A percentile compares a stretch with the other conserved stretches of the same genome.
phyloP scores from a whole-genome alignment of 352 stramenopile genomes.

The Albugo laibachii region DNA sequence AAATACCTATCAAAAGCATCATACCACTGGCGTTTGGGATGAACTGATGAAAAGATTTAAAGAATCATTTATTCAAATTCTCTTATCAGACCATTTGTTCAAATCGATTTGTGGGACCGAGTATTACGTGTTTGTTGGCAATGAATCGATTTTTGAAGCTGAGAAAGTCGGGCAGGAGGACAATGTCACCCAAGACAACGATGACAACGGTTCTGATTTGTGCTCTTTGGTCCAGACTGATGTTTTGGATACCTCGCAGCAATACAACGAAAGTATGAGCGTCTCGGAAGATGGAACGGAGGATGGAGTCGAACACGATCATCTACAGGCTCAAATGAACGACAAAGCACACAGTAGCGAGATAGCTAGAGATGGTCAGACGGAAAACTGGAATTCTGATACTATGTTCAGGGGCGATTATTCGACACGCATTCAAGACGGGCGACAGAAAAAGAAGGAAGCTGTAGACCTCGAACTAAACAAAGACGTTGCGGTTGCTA shows the following conservation, averaged over 20 bases:
- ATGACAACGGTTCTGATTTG: constrained; percentile 11
- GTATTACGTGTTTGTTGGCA: constrained; percentile 71
- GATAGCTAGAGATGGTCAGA: too few relatives aligned
- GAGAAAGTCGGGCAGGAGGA: too few relatives aligned
- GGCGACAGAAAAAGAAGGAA: neutral
- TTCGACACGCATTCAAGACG: neutral
- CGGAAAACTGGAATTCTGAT: too few relatives aligned
- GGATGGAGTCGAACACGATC: neutral
- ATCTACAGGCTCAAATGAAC: neutral
- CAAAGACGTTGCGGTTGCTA: constrained; percentile 64
- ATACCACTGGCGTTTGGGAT: constrained; percentile 2
- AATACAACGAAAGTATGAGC: constrained; percentile 15
- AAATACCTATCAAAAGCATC: too few relatives aligned
- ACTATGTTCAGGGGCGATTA: too few relatives aligned
- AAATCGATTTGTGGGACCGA: constrained; percentile 45
- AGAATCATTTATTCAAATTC: constrained; percentile 47
- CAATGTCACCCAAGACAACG: constrained; percentile 21
- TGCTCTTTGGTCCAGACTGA: constrained; percentile 17
- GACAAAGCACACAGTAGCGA: neutral
- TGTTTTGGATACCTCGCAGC: constrained; percentile 41
- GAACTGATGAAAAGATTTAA: constrained; percentile 42
- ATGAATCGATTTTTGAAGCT: constrained; percentile 8
- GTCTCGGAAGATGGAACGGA: neutral
- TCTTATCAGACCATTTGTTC: constrained; percentile 22
- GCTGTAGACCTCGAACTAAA: constrained; percentile 25